Conservation (phyloP, 2,329 filamentous ascomycete genomes). For the Ophiostoma pallidulum region DNA sequence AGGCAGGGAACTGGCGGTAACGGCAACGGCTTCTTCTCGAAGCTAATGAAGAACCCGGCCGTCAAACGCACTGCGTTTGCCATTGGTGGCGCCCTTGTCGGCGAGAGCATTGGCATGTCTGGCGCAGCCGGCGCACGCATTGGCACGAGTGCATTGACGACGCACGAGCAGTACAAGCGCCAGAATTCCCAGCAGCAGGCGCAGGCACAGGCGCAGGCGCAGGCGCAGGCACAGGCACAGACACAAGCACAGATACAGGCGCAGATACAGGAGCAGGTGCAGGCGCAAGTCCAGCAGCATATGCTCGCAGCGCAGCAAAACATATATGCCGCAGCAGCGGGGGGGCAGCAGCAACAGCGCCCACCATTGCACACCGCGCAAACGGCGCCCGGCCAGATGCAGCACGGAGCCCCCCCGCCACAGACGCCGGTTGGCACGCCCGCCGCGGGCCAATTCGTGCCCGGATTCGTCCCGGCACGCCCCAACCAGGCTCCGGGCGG, state of each 20-base stretch:
- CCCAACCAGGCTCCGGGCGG: too few species aligned
- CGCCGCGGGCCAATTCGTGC: neutral
- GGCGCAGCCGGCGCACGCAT: slow-evolving; percentile 9
- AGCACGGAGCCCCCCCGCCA: neutral
- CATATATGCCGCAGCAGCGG: too few species aligned
- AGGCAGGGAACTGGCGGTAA: neutral
- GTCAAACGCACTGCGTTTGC: slow-evolving; percentile 13
- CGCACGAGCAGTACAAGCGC: slow-evolving; percentile 10
- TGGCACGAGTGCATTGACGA: neutral
- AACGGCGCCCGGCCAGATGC: slow-evolving; percentile 5
- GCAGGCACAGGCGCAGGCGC: neutral
- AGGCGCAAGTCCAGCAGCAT: neutral
- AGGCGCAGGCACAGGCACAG: neutral
- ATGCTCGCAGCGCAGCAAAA: neutral
- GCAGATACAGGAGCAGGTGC: slow-evolving; percentile 4
- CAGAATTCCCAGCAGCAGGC: slow-evolving; percentile 1
- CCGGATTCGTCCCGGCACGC: too few species aligned
- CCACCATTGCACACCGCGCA: slow-evolving; percentile 3
- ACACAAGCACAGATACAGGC: too few species aligned
- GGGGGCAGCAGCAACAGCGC: neutral
- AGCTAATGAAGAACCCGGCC: slow-evolving; percentile 14
- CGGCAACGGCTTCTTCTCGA: slow-evolving; percentile 9
- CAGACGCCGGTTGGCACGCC: too few species aligned
- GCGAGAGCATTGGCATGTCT: slow-evolving; percentile 10
- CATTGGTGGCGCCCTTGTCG: slow-evolving; percentile 12